Conservation (phyloP, 2,329 filamentous ascomycete species). For the Sporothrix euskadiensis region DNA sequence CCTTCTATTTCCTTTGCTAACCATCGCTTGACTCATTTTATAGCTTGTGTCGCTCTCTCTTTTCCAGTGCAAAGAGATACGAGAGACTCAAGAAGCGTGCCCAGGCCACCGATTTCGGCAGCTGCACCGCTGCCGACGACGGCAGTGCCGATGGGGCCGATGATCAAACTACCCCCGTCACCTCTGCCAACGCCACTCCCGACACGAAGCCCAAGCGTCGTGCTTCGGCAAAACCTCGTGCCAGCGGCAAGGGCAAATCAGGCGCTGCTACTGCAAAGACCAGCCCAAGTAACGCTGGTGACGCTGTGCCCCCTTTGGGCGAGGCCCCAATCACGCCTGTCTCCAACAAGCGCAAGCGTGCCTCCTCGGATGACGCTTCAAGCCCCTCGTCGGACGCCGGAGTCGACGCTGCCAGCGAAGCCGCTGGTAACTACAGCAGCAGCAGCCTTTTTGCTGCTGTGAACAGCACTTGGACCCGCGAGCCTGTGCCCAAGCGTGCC, state of each 20-base stretch:
- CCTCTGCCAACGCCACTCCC: not conserved
- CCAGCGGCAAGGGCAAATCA: not conserved
- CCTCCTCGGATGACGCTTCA: conserved; percentile 22
- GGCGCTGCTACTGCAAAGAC: not conserved
- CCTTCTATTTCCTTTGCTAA: conserved; percentile 7
- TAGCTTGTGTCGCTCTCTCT: not conserved
- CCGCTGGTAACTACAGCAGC: not conserved
- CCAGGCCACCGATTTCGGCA: not conserved
- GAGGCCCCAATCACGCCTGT: conserved; percentile 22
- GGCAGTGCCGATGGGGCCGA: not conserved
- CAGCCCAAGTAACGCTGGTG: not conserved
- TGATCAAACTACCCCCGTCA: not conserved
- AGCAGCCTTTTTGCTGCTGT: conserved; percentile 3
- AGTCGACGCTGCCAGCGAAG: not conserved
- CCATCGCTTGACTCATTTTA: not conserved
- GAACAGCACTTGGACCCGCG: not conserved
- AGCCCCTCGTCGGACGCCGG: not conserved
- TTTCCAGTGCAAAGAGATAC: conserved; percentile 63
- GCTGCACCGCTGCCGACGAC: not conserved
- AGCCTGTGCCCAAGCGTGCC: conserved; percentile 20
- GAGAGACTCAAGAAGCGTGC: conserved; percentile 53
- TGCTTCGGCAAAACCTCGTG: not conserved
- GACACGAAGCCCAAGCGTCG: conserved; percentile 8
- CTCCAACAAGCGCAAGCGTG: conserved; percentile 37
- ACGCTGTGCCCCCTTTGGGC: not conserved